These are phyloP conservation scores for Xylariaceae sp. DNA, from an alignment of 2,329 filamentous ascomycete species.

Conservation along the genomic window DNA sequence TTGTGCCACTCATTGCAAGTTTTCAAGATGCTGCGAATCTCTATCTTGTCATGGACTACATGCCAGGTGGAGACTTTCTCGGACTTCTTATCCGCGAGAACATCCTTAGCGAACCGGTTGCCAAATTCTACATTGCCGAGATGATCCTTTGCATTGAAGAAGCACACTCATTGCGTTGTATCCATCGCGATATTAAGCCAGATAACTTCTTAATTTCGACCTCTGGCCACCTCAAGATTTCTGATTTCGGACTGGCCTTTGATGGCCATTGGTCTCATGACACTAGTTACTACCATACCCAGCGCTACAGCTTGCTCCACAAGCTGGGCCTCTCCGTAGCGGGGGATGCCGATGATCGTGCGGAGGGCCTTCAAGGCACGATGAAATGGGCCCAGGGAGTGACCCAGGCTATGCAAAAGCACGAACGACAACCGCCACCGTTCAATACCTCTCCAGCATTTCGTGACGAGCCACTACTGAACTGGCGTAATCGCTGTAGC, in stretches of 20 bases:
- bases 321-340: conserved; percentile 75
- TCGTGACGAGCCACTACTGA: conserved; percentile 60
- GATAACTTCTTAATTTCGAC: conserved; percentile 94
- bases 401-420: conserved; percentile 46
- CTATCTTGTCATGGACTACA: conserved; percentile 97
- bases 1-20: conserved; percentile 84
- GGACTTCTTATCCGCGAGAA: conserved; percentile 86
- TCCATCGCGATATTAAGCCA: conserved; percentile 95
- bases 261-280: conserved; percentile 96
- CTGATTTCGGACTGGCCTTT: conserved; percentile 94
- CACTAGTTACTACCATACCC: conserved; percentile 82
- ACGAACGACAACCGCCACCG: conserved; percentile 47
- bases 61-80: conserved; percentile 95
- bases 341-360: conserved; percentile 73
- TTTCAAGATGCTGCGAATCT: conserved; percentile 86
- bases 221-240: conserved; percentile 90
- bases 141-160: conserved; percentile 97
- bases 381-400: conserved; percentile 49
- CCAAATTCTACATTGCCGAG: conserved; percentile 89
- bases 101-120: conserved; percentile 76
- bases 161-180: conserved; percentile 84
- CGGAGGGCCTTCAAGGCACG: conserved; percentile 43
- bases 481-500: conserved; percentile 72
- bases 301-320: conserved; percentile 79
- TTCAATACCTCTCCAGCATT: conserved; percentile 8